Percentiles rank a stretch among this genome's conserved stretches.
These are phyloP conservation scores for Teunomyces gatunensis DNA, from an alignment of 805 yeast genomes.

Conservation along the genomic window DNA sequence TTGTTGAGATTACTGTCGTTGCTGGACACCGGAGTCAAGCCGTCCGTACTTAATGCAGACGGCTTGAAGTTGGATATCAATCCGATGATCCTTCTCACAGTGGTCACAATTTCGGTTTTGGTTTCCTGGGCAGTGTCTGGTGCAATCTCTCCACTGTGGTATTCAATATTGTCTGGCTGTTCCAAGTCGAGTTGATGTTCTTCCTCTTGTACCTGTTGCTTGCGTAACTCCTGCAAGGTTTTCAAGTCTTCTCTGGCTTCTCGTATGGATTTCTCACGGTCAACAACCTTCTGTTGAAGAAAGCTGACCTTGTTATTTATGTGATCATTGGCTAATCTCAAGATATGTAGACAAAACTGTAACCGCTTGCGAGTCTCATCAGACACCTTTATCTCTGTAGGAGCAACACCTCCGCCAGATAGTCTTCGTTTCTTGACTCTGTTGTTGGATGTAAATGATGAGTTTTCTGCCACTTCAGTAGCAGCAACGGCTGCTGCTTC, in stretches of 20 bases:
- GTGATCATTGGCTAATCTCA: constrained; percentile 78
- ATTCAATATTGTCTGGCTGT: constrained; percentile 2
- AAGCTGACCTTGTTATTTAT: constrained; percentile 63
- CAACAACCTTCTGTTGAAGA: constrained; percentile 50
- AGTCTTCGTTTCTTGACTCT: constrained; percentile 4
- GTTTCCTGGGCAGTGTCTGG: constrained; percentile 40
- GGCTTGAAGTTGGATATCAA: constrained; percentile 77
- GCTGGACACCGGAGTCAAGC: constrained; percentile 9
- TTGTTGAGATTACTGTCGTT: constrained; percentile 6
- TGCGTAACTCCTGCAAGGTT: constrained; percentile 3
- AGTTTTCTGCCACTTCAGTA: neutral
- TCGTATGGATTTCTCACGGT: constrained; percentile 40
- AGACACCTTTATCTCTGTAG: constrained; percentile 34
- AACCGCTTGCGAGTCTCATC: constrained; percentile 73
- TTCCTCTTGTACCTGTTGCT: constrained; percentile 15
- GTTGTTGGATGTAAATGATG: neutral
- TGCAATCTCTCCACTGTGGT: constrained; percentile 26
- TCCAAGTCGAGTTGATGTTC: constrained; percentile 3
- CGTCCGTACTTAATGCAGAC: constrained; percentile 25
- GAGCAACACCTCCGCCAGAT: neutral
- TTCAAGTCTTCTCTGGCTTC: constrained; percentile 16
- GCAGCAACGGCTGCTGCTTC: constrained; percentile 12
- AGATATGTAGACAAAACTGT: constrained; percentile 73
- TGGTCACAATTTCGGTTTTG: constrained; percentile 79
- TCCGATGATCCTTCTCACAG: constrained; percentile 83